Percentiles rank a stretch among this genome's conserved stretches.
phyloP scores from a whole-genome alignment of 208 protist genomes.

The Trypanosoma conorhini region DNA sequence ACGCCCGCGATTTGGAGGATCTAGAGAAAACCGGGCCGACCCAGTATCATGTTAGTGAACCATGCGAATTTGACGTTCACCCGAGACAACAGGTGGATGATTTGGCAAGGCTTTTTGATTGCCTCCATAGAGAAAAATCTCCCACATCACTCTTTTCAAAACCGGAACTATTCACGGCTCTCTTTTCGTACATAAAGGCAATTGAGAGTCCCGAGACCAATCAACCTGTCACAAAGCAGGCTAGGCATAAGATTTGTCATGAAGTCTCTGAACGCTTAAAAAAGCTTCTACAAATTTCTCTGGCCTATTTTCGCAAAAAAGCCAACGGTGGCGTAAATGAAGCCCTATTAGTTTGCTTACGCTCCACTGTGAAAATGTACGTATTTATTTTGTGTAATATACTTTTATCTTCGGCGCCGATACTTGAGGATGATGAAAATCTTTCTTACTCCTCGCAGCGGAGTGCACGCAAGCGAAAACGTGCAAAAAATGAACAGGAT shows the following conservation, averaged over 20 bases:
- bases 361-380: slow-evolving; percentile 91
- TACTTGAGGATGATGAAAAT: slow-evolving; percentile 57
- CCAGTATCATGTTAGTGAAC: slow-evolving; percentile 56
- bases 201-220: slow-evolving; percentile 42
- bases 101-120: slow-evolving; percentile 77
- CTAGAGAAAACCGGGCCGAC: slow-evolving; percentile 32
- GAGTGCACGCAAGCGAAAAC: slow-evolving; percentile 35
- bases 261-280: slow-evolving; percentile 81
- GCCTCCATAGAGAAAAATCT: slow-evolving; percentile 77
- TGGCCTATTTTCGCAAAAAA: slow-evolving; percentile 69
- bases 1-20: slow-evolving; percentile 63
- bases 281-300: slow-evolving; percentile 77
- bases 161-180: slow-evolving; percentile 58
- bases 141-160: slow-evolving; percentile 80
- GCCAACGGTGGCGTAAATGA: slow-evolving; percentile 29
- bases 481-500: slow-evolving; percentile 38
- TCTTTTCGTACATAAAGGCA: slow-evolving; percentile 79
- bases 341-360: slow-evolving; percentile 55
- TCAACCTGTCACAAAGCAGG: slow-evolving; percentile 45
- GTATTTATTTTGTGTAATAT: slow-evolving; percentile 78
- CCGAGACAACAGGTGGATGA: slow-evolving; percentile 78
- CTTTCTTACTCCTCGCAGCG: slow-evolving; percentile 32
- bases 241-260: slow-evolving; percentile 90
- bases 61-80: slow-evolving; percentile 75
- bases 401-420: slow-evolving; percentile 50